These are phyloP conservation scores for Melaleuca alternifolia DNA, from an alignment of 345 rosid species.

Conservation along the genomic window DNA sequence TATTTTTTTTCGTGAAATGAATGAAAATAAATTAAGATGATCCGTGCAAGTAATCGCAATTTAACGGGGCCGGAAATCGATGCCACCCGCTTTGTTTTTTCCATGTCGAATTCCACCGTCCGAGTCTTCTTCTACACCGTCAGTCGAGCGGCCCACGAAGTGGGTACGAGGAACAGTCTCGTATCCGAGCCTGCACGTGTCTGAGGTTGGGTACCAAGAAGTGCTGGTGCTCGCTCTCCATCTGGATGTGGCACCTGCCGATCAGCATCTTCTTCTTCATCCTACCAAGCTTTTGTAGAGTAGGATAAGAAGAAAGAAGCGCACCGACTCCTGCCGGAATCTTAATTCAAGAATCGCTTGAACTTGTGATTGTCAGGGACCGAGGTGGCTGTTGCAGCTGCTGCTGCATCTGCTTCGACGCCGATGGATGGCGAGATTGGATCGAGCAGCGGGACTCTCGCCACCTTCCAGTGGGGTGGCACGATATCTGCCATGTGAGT, in stretches of 20 bases:
- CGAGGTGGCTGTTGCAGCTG: background rate
- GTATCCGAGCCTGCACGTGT: background rate
- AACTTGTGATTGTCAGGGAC: background rate
- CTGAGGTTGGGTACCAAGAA: background rate
- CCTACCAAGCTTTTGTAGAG: background rate
- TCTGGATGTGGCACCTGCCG: background rate
- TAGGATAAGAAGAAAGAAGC: background rate
- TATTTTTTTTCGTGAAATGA: background rate
- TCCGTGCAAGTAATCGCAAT: too few relatives aligned
- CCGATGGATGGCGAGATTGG: background rate
- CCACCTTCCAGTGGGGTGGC: constrained; percentile 31
- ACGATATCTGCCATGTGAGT: constrained; percentile 34
- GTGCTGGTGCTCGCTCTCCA: background rate
- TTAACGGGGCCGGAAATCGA: background rate
- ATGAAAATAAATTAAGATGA: too few relatives aligned
- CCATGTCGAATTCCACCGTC: background rate
- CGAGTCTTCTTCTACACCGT: background rate
- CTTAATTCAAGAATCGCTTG: background rate
- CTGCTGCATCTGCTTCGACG: background rate
- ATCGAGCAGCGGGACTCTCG: constrained; percentile 4
- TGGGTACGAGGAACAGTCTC: background rate
- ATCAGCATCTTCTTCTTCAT: background rate
- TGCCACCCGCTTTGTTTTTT: background rate
- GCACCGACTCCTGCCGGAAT: background rate
- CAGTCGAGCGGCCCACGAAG: background rate